phyloP scores from a whole-genome alignment of 1,284 basidiomycete genomes.

The Lentinus polychrous region DNA sequence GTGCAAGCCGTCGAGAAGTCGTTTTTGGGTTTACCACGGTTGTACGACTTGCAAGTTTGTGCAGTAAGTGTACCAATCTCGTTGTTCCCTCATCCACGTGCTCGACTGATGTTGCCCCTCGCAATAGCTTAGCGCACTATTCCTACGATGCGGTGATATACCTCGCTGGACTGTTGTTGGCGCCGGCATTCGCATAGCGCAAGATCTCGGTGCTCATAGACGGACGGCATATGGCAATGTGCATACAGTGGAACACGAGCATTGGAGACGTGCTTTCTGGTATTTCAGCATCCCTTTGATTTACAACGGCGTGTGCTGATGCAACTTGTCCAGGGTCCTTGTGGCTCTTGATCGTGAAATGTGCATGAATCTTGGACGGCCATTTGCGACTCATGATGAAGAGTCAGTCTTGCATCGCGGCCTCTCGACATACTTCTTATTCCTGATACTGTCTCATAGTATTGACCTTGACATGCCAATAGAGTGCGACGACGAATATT shows the following conservation, averaged over 20 bases:
- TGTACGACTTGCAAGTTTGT: conserved; percentile 65
- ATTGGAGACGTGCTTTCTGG: conserved; percentile 70
- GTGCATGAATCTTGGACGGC: conserved; percentile 67
- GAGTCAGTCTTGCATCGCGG: conserved; percentile 47
- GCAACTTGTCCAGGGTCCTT: conserved; percentile 52
- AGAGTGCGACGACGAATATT: conserved; percentile 62
- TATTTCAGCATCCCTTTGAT: conserved; percentile 20
- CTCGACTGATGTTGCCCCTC: background rate
- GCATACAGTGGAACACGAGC: conserved; percentile 34
- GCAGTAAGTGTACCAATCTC: too few relatives aligned
- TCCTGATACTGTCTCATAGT: conserved; percentile 18
- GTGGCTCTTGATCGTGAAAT: conserved; percentile 52
- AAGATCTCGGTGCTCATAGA: conserved; percentile 38
- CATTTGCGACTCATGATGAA: conserved; percentile 75
- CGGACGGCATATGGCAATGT: conserved; percentile 22
- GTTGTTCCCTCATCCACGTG: too few relatives aligned
- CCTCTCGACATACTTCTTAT: conserved; percentile 36
- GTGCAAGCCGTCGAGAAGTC: conserved; percentile 51
- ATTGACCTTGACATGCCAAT: conserved; percentile 57
- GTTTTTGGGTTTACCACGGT: conserved; percentile 47
- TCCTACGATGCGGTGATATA: conserved; percentile 35
- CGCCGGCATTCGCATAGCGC: conserved; percentile 39
- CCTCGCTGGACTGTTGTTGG: conserved; percentile 44
- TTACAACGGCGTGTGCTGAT: too few relatives aligned
- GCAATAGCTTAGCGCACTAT: conserved; percentile 27